Evolutionary conservation across 768 basidiomycete species (phyloP).

Genomic region (Amyloporia xantha): DNA sequence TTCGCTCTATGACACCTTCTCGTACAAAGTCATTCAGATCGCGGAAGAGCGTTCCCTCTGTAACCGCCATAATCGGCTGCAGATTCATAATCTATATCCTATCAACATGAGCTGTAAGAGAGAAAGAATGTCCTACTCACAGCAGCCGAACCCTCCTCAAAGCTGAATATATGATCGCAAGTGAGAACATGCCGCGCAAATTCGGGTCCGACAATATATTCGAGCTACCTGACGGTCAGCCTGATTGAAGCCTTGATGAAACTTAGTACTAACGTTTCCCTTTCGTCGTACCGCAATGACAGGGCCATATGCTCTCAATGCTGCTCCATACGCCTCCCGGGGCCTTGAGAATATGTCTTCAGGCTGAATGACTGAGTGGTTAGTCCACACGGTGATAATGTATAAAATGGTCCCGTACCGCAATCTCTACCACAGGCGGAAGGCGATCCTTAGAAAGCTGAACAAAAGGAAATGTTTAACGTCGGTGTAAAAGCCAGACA

Average conservation of each 20-base stretch:
- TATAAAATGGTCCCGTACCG: slow-evolving; percentile 3
- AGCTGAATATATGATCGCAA: slow-evolving; percentile 26
- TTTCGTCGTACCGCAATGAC: slow-evolving; percentile 28
- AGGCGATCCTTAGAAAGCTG: slow-evolving; percentile 12
- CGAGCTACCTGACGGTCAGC: slow-evolving; percentile 18
- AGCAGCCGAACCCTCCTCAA: slow-evolving; percentile 26
- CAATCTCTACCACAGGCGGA: slow-evolving; percentile 15
- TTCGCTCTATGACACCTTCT: slow-evolving; percentile 22
- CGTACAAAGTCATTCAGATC: slow-evolving; percentile 25
- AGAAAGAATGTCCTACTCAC: slow-evolving; percentile 17
- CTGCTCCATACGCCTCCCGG: slow-evolving; percentile 26
- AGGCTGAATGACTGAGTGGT: neutral
- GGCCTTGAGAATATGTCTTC: slow-evolving; percentile 27
- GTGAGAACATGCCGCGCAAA: slow-evolving; percentile 24
- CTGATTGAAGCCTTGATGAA: neutral
- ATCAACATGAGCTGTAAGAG: neutral
- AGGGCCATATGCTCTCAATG: slow-evolving; percentile 24
- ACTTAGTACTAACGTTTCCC: slow-evolving; percentile 18
- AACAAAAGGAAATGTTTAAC: neutral
- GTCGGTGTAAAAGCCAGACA: neutral
- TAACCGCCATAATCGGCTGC: slow-evolving; percentile 22
- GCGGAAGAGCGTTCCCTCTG: slow-evolving; percentile 22
- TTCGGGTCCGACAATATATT: slow-evolving; percentile 27
- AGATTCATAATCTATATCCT: slow-evolving; percentile 25
- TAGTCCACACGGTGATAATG: neutral